Evolutionary conservation across 1,139 yeast genomes (phyloP).

Genomic region (Debaryomyces sp.): DNA sequence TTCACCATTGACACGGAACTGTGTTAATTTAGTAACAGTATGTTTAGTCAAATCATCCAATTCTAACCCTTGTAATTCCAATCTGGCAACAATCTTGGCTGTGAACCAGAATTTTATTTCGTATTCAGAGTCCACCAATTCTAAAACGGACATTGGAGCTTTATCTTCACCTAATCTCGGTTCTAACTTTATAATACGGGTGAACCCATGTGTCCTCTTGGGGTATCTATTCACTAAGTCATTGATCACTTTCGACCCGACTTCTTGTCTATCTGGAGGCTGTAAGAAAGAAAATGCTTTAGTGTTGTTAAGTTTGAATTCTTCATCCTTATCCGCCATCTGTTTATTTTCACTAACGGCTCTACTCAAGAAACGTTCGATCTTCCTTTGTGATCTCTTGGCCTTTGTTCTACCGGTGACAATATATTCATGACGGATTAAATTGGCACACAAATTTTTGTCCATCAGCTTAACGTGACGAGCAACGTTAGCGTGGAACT

Average conservation of each 20-base stretch:
- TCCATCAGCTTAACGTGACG: constrained; percentile 50
- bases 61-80: constrained; percentile 66
- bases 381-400: constrained; percentile 48
- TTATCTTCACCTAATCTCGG: constrained; percentile 84
- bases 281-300: constrained; percentile 39
- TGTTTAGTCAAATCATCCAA: constrained; percentile 60
- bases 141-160: constrained; percentile 88
- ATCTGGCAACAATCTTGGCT: constrained; percentile 80
- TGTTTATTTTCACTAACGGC: constrained; percentile 26
- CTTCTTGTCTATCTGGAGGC: constrained; percentile 41
- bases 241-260: constrained; percentile 60
- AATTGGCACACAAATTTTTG: constrained; percentile 48
- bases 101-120: constrained; percentile 78
- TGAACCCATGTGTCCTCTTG: constrained; percentile 75
- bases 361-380: constrained; percentile 42
- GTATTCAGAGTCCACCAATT: constrained; percentile 74
- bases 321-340: constrained; percentile 21
- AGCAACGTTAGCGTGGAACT: constrained; percentile 47
- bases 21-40: constrained; percentile 56
- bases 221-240: constrained; percentile 68
- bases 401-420: constrained; percentile 51
- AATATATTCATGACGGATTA: constrained; percentile 49
- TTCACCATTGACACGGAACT: constrained; percentile 52
- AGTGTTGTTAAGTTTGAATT: constrained; percentile 23
- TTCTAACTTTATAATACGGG: constrained; percentile 82